phyloP scores from a whole-genome alignment of 768 basidiomycete genomes.

The Tubosaeta sp. region DNA sequence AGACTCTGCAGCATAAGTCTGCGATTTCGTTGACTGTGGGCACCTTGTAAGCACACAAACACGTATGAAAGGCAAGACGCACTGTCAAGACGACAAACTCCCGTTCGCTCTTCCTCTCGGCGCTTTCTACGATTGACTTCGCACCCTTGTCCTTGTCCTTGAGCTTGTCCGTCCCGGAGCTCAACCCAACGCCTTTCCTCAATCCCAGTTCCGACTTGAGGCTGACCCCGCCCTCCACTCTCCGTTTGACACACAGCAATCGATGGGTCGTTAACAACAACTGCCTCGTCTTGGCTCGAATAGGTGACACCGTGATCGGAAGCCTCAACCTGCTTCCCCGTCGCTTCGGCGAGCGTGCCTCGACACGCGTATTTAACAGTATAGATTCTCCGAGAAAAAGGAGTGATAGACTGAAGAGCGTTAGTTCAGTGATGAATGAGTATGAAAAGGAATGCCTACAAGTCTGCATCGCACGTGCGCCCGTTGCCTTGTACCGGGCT shows the following conservation, averaged over 20 bases:
- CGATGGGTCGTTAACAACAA: constrained; percentile 55
- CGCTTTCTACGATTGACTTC: constrained; percentile 41
- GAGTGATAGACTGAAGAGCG: constrained; percentile 27
- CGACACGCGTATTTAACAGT: constrained; percentile 50
- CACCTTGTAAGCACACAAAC: neutral
- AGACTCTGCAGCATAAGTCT: constrained; percentile 40
- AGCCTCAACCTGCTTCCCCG: constrained; percentile 55
- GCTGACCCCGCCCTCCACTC: constrained; percentile 32
- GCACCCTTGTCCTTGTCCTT: constrained; percentile 46
- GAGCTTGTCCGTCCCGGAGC: constrained; percentile 14
- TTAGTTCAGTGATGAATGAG: neutral
- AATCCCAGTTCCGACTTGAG: constrained; percentile 54
- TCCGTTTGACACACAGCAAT: constrained; percentile 53
- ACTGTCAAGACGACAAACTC: constrained; percentile 63
- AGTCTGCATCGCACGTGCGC: constrained; percentile 33
- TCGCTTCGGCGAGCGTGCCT: constrained; percentile 48
- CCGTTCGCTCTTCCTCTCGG: constrained; percentile 50
- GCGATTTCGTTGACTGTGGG: constrained; percentile 43
- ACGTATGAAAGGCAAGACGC: constrained; percentile 15
- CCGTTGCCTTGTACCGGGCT: constrained; percentile 54
- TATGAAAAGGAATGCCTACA: constrained; percentile 31
- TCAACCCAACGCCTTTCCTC: constrained; percentile 12
- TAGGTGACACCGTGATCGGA: constrained; percentile 44
- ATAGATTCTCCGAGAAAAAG: constrained; percentile 45
- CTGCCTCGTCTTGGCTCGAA: constrained; percentile 49